phyloP scores from a whole-genome alignment of 2,329 filamentous ascomycete species.

The Teratosphaeriaceae sp. region DNA sequence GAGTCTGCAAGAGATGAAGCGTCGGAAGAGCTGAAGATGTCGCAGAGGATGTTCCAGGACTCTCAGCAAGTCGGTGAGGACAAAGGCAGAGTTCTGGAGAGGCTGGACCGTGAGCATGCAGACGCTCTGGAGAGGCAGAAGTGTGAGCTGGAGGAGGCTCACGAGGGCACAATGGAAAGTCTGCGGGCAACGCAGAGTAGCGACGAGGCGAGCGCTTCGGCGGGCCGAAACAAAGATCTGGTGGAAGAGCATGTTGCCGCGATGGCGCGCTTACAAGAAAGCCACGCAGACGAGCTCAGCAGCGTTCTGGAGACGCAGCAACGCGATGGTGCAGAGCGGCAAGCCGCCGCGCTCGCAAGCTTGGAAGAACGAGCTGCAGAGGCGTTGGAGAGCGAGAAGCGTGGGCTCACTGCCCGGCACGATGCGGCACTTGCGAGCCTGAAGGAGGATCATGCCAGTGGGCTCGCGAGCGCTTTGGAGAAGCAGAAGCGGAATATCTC shows the following conservation, averaged over 20 bases:
- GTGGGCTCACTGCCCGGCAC: neutral
- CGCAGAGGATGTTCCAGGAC: conserved; percentile 17
- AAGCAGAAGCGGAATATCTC: neutral
- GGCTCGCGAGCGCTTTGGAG: neutral
- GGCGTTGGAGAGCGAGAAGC: neutral
- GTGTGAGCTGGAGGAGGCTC: conserved; percentile 3
- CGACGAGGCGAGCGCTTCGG: too few relatives aligned
- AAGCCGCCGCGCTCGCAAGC: neutral
- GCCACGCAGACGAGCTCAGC: neutral
- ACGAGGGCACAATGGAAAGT: neutral
- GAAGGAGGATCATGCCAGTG: neutral
- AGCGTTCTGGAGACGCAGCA: too few relatives aligned
- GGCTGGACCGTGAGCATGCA: conserved; percentile 7
- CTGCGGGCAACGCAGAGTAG: too few relatives aligned
- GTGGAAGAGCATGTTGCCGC: conserved; percentile 1
- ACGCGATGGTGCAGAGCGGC: too few relatives aligned
- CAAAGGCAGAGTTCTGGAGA: too few relatives aligned
- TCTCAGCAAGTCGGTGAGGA: conserved; percentile 12
- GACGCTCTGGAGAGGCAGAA: conserved; percentile 5
- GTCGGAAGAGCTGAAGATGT: conserved; percentile 8
- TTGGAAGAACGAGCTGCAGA: neutral
- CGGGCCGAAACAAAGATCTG: too few relatives aligned
- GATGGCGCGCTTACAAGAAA: neutral
- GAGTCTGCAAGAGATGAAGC: conserved; percentile 4
- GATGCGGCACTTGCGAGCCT: neutral